These are phyloP conservation scores for Mucor indicus DNA, from an alignment of 371 early-diverging fungal species.

Conservation along the genomic window DNA sequence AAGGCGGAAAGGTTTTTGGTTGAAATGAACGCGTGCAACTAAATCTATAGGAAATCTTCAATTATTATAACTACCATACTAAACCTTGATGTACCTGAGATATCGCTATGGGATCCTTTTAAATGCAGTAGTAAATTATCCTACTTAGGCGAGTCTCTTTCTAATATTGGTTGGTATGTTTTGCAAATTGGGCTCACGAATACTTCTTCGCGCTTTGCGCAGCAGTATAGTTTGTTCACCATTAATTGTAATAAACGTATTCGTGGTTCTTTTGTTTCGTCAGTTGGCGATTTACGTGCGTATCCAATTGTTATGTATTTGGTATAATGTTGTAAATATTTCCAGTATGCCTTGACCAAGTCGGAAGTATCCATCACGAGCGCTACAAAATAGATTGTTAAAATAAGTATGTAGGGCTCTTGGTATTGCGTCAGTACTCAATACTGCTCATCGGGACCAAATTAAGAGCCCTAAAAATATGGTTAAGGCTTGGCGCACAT, in stretches of 20 bases:
- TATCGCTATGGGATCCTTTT: slow-evolving; percentile 19
- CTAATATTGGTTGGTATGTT: slow-evolving; percentile 21
- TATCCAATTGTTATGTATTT: slow-evolving; percentile 26
- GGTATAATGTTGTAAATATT: slow-evolving; percentile 16
- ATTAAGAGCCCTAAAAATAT: too few relatives aligned
- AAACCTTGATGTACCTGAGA: slow-evolving; percentile 20
- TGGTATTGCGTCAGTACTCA: too few relatives aligned
- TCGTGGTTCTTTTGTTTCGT: slow-evolving; percentile 22
- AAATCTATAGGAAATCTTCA: slow-evolving; percentile 18
- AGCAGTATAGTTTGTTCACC: slow-evolving; percentile 25
- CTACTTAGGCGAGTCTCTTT: slow-evolving; percentile 21
- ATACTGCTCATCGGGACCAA: too few relatives aligned
- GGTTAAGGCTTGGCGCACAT: too few relatives aligned
- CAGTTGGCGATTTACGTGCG: slow-evolving; percentile 18
- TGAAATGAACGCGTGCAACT: slow-evolving; percentile 14
- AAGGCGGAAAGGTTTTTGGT: slow-evolving; percentile 16
- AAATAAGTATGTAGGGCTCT: too few relatives aligned
- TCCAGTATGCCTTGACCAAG: slow-evolving; percentile 24
- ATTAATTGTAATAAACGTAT: slow-evolving; percentile 25
- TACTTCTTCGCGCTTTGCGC: slow-evolving; percentile 24
- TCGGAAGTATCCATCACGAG: slow-evolving; percentile 16
- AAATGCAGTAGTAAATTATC: slow-evolving; percentile 17
- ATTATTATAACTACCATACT: slow-evolving; percentile 17
- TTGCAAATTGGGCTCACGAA: slow-evolving; percentile 20
- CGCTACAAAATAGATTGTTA: slow-evolving; percentile 20